Conservation (phyloP, 2,329 filamentous ascomycete genomes). For the Ophiosphaerella korrae region DNA sequence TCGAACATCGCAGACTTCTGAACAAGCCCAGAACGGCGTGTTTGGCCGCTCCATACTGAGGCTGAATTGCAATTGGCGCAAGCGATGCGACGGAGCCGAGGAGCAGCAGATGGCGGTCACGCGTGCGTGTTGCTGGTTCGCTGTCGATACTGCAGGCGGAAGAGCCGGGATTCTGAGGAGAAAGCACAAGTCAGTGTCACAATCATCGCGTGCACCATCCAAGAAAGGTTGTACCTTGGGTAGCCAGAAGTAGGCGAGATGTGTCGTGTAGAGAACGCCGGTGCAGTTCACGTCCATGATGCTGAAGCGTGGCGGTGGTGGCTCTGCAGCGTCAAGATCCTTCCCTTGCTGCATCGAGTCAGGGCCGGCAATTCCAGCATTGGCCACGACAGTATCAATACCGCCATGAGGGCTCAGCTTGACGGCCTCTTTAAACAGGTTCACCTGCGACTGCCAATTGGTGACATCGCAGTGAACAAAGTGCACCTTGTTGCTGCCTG, state of each 20-base stretch:
- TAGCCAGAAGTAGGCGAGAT: conserved; percentile 67
- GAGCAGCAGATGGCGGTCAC: conserved; percentile 66
- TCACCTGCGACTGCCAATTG: conserved; percentile 66
- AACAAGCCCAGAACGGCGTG: conserved; percentile 71
- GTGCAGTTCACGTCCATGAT: conserved; percentile 67
- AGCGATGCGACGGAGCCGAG: conserved; percentile 66
- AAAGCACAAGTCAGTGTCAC: no score
- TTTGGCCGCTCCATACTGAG: conserved; percentile 66
- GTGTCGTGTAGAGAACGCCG: conserved; percentile 68
- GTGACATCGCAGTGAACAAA: conserved; percentile 69
- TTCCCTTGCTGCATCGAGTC: conserved; percentile 55
- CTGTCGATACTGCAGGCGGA: conserved; percentile 37
- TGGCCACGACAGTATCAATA: conserved; percentile 69
- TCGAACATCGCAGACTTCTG: conserved; percentile 60
- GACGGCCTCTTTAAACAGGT: conserved; percentile 65
- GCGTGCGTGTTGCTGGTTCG: conserved; percentile 31
- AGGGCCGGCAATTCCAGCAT: conserved; percentile 64
- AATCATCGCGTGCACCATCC: no score
- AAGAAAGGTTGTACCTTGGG: conserved; percentile 28
- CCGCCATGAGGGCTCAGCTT: conserved; percentile 59
- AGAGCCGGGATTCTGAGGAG: conserved; percentile 51
- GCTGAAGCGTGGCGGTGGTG: conserved; percentile 57
- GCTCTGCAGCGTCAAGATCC: conserved; percentile 52
- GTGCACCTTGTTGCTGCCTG: conserved; percentile 54
- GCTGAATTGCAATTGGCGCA: conserved; percentile 46